These are phyloP conservation scores for Xerophyta viscosa DNA, from an alignment of 106 monocot genomes.

Conservation along the genomic window DNA sequence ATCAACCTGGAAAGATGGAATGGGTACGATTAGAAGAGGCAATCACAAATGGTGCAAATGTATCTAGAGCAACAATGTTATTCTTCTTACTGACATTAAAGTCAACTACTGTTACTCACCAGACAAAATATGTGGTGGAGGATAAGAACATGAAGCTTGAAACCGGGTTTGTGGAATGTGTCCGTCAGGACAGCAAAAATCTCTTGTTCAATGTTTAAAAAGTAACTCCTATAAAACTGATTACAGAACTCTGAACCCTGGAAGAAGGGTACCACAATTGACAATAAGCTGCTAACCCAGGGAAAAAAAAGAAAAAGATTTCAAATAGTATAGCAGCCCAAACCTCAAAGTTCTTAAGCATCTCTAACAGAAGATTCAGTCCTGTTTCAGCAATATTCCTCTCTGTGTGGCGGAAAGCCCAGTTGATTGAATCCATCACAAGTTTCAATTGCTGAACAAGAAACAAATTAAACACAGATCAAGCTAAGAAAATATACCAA, in stretches of 20 bases:
- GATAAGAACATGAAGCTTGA: constrained; percentile 90
- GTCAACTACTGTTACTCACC: constrained; percentile 47
- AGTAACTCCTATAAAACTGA: constrained; percentile 93
- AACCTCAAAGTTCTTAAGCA: constrained; percentile 94
- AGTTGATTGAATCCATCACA: constrained; percentile 93
- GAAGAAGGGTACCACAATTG: neutral
- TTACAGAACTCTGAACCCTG: constrained; percentile 88
- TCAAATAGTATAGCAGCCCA: neutral
- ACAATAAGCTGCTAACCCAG: neutral
- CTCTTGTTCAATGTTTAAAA: constrained; percentile 86
- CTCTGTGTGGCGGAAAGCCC: constrained; percentile 99
- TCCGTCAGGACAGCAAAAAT: constrained; percentile 97
- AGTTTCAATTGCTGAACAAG: constrained; percentile 80
- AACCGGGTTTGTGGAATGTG: constrained; percentile 97
- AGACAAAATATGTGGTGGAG: constrained; percentile 91
- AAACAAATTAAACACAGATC: neutral
- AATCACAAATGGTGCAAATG: too few relatives aligned
- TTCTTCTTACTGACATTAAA: too few relatives aligned
- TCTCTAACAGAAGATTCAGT: constrained; percentile 82
- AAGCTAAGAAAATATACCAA: too few relatives aligned
- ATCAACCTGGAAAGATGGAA: constrained; percentile 50
- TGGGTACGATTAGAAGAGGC: too few relatives aligned
- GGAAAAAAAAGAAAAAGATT: neutral
- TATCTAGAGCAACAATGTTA: too few relatives aligned
- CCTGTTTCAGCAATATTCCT: constrained; percentile 99